Percentiles rank a stretch among this genome's conserved stretches.
Conservation (phyloP, 768 basidiomycete species). For the Fibroporia radiculosa region DNA sequence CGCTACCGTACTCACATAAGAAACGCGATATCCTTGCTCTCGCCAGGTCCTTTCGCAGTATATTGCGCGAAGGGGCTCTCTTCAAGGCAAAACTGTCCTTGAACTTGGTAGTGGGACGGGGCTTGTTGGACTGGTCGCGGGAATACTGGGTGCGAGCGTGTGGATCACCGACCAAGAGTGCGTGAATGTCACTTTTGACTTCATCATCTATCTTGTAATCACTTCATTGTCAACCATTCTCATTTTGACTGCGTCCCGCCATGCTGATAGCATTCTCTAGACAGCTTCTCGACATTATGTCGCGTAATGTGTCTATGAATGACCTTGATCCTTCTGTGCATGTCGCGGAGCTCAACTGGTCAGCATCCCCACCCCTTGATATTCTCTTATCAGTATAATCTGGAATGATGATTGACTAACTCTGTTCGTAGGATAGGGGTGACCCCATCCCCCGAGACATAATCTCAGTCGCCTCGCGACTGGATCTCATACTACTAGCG, state of each 20-base stretch:
- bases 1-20: not conserved
- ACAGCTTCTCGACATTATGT: constrained; percentile 73
- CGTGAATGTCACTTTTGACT: no score
- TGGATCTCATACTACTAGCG: constrained; percentile 77
- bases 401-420: not conserved
- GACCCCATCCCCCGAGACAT: constrained; percentile 37
- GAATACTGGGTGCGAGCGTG: constrained; percentile 51
- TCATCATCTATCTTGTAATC: no score
- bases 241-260: no score
- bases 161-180: constrained; percentile 90
- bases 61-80: constrained; percentile 50
- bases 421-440: constrained; percentile 46
- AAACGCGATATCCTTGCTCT: not conserved
- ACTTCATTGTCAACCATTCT: no score
- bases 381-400: not conserved
- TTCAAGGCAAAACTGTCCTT: constrained; percentile 52
- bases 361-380: constrained; percentile 20
- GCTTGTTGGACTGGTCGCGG: constrained; percentile 83
- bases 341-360: constrained; percentile 82
- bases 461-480: constrained; percentile 32
- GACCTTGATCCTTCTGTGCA: constrained; percentile 40
- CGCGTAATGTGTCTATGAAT: constrained; percentile 64
- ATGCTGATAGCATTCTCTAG: constrained; percentile 43
- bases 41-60: constrained; percentile 72
- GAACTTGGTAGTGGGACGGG: constrained; percentile 93